Evolutionary conservation across 345 rosid genomes (phyloP).

Genomic region (Brassica juncea): DNA sequence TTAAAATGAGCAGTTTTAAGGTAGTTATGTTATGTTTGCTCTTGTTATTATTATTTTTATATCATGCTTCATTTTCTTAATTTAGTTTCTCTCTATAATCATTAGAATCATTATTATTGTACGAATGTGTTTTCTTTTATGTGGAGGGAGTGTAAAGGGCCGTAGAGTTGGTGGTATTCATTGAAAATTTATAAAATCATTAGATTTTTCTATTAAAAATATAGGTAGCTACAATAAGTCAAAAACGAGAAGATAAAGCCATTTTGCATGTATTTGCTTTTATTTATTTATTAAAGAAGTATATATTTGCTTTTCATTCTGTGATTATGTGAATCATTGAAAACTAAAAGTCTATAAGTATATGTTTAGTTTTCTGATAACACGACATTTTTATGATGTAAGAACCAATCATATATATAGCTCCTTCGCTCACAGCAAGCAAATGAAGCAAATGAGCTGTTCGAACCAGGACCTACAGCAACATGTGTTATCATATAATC

Average conservation of each 20-base stretch:
- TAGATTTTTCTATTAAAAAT: background rate
- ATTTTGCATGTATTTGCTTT: background rate
- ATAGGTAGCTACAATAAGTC: background rate
- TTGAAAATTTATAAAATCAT: background rate
- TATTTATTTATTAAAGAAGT: background rate
- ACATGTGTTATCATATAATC: background rate
- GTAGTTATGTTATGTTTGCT: slow-evolving; percentile 3
- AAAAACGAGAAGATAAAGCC: slow-evolving; percentile 21
- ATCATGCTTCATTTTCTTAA: background rate
- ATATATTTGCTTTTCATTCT: background rate
- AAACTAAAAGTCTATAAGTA: background rate
- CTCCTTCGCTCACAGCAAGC: background rate
- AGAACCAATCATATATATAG: background rate
- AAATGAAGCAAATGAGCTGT: background rate
- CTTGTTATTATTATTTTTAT: background rate
- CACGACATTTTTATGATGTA: background rate
- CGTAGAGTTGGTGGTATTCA: slow-evolving; percentile 30
- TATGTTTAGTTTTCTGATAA: background rate
- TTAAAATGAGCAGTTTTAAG: slow-evolving; percentile 19
- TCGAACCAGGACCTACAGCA: background rate
- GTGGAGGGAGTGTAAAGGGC: slow-evolving; percentile 20
- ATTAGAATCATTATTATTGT: background rate
- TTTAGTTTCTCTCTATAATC: background rate
- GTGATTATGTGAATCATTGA: background rate
- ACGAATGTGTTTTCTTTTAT: background rate